These are phyloP conservation scores for Sparassis latifolia DNA, from an alignment of 1,284 basidiomycete species.

Conservation along the genomic window DNA sequence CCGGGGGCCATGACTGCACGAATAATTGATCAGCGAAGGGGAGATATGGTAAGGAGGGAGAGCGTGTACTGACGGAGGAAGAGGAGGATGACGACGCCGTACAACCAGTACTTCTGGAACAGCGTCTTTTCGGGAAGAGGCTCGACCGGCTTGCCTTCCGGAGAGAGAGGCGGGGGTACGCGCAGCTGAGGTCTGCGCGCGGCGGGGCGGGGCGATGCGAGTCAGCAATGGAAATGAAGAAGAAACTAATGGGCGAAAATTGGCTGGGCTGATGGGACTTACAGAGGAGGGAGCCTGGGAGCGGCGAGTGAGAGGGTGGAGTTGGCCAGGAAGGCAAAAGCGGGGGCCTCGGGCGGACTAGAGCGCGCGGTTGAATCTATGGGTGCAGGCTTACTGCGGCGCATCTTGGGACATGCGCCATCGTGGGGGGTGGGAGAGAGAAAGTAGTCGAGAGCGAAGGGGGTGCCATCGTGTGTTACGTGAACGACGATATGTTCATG, in stretches of 20 bases:
- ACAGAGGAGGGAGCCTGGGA: constrained; percentile 52
- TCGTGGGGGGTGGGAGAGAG: constrained; percentile 57
- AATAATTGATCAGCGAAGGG: not conserved
- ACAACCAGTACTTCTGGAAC: constrained; percentile 87
- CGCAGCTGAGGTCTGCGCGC: constrained; percentile 54
- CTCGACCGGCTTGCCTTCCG: constrained; percentile 56
- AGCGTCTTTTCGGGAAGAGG: constrained; percentile 66
- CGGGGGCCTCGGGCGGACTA: constrained; percentile 6
- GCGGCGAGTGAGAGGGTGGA: constrained; percentile 45
- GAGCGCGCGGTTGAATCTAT: constrained; percentile 18
- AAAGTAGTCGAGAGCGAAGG: constrained; percentile 67
- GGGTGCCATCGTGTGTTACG: constrained; percentile 35
- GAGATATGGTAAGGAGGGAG: constrained; percentile 4
- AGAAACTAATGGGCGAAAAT: not conserved
- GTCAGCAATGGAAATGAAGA: not conserved
- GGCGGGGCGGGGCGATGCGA: constrained; percentile 1
- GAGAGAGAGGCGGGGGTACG: constrained; percentile 58
- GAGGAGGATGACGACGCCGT: constrained; percentile 57
- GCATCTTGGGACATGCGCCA: constrained; percentile 50
- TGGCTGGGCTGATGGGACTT: constrained; percentile 21
- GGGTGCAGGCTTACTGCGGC: constrained; percentile 20
- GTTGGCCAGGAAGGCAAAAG: constrained; percentile 35
- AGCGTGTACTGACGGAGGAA: constrained; percentile 45
- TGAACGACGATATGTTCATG: constrained; percentile 58
- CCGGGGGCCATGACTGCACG: not conserved